Base-by-base conservation (phyloP, 2,329 filamentous ascomycete species). In the Volutella citrinella region DNA sequence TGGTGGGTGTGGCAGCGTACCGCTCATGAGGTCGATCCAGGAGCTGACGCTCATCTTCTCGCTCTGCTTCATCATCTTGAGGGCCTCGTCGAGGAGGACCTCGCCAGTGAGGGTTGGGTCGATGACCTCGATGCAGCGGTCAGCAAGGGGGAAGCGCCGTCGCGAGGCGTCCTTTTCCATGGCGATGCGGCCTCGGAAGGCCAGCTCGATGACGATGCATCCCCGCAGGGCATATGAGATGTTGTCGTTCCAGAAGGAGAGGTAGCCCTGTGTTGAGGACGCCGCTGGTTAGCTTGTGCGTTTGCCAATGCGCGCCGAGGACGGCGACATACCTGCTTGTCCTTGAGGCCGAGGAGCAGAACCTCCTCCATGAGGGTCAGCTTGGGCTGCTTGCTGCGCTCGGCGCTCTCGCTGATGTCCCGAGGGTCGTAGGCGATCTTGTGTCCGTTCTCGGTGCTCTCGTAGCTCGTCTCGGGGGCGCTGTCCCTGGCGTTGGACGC, bases 41-140 rank as follows among this genome's bases (percentile, higher is more conserved):
- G 88, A 87, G 72, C 87, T 93, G 50, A 98, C 93, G 66, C 93
- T 97, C 93, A 98, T 97, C 77, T 95, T 96, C 73, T 98, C 93
- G 66, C 89, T 96, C 52, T 87, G 83, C 76, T 98, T 98, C 91
- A 98, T 98, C 90, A 98, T 95, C 74, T 98, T 98, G 58, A 98
- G 72, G 40, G 93, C 87, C 72, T 98, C 93, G 66, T 98, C 93
- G 57, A 98, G 78, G 55, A 98, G 76, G 46, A 97, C 93, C 70
- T 98, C 93, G 52, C 93, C 93, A 6, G 93, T 98, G 59, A 96
- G 75, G 40, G 89, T 91, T 60, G 96, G 91, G 65, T 98, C 93
- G 58, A 97, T 81, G 47, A 98, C 93, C 69, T 98, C 93, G 64
- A 98, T 96, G 52, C 93, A 74, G 50, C 93, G 80, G 67, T 98